A percentile compares a stretch with the other conserved stretches of the same genome.
Evolutionary conservation across 345 rosid genomes (phyloP).

Genomic region (Pistacia integerrima): DNA sequence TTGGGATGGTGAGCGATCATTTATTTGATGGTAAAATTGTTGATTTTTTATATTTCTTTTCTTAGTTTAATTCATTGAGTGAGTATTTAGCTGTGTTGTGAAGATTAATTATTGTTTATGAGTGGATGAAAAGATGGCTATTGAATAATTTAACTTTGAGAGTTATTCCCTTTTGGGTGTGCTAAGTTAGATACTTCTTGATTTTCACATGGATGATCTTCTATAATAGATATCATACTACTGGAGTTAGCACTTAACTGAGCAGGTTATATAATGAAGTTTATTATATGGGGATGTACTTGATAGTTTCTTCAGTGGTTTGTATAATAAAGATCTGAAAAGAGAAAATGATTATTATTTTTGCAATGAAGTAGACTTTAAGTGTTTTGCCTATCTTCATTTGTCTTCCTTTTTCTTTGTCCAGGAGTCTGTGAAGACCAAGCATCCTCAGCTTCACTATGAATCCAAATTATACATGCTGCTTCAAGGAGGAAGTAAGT

Average conservation of each 20-base stretch:
- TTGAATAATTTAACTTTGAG: neutral
- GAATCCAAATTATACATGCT: slow-evolving; percentile 74
- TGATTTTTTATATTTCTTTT: neutral
- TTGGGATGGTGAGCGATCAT: no score
- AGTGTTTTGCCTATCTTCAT: neutral
- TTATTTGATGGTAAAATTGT: no score
- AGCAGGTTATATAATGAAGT: neutral
- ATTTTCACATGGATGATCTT: neutral
- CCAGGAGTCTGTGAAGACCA: slow-evolving; percentile 87
- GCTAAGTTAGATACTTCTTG: neutral
- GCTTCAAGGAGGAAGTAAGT: slow-evolving; percentile 95
- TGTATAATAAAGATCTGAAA: neutral
- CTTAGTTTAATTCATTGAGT: neutral
- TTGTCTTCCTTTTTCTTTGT: neutral
- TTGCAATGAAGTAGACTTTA: neutral
- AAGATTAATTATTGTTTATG: neutral
- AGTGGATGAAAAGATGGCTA: neutral
- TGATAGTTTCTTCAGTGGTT: neutral
- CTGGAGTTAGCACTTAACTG: neutral
- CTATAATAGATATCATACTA: neutral
- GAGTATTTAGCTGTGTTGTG: neutral
- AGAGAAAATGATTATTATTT: neutral
- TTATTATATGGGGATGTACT: neutral
- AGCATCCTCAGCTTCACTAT: slow-evolving; percentile 38
- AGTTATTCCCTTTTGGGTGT: neutral